Evolutionary conservation across 768 basidiomycete genomes (phyloP), one percentile per base, ranked within the genome.

Genomic region (Amanita rimosa): DNA sequence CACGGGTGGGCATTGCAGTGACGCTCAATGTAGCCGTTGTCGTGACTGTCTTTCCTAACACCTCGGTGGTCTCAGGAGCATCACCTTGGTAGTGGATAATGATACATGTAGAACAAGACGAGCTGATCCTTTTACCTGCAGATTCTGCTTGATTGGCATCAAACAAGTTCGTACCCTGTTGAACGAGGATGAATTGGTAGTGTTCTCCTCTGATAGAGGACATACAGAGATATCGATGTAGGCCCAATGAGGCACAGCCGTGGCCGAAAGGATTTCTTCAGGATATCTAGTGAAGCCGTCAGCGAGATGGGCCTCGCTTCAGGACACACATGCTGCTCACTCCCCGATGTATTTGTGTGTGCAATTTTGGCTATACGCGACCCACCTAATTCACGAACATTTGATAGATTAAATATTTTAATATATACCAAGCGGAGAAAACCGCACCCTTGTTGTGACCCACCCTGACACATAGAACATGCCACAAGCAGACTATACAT

Each of bases 161-260:
- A 11, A 46, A 22, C 6, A 34, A 21, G n/a, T 35, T 35, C n/a
- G 44, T 34, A 34, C 19, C 44, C 44, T 46, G 31, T 2, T 11
- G 14, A 19, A 34, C 11, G 17, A 13, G 8, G 31, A 10, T 19
- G 17, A 46, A n/a, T 26, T 21, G 6, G 14, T 33, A 4, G 29
- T 34, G 24, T 14, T n/a, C 24, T 16, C 7, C 3, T 27, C 10
- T 10, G 16, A 34, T 21, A 24, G 14, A n/a, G 5, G n/a, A 46
- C 44, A 19, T 35, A 46, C 44, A 36, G 35, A 13, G 19, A 46
- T 26, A 17, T 46, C 44, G 13, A 34, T 34, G 44, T 46, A 46
- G 3, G 44, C 44, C 44, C 44, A 46, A 22, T 46, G 44, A 7
- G 44, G 44, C 14, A 46, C n/a, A 7, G 44, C 31, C 7, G 44